Percentiles rank a stretch among this genome's conserved stretches.
phyloP scores from a whole-genome alignment of 1,284 basidiomycete genomes.

The Leccinum fuscescens region DNA sequence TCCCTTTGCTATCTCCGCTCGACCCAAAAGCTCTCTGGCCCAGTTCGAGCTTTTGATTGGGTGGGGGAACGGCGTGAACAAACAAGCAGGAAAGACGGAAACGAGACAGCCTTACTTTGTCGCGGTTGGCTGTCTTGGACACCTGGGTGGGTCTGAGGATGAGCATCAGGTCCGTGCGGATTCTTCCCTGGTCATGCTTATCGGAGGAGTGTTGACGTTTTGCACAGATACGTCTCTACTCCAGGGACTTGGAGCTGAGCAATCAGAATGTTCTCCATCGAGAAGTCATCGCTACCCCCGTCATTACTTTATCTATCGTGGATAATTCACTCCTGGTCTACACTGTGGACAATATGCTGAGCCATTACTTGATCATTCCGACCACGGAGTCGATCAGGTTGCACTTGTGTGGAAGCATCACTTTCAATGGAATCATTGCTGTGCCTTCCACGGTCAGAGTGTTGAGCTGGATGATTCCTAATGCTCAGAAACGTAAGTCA shows the following conservation, averaged over 20 bases:
- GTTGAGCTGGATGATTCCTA: conserved; percentile 96
- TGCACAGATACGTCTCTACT: conserved; percentile 81
- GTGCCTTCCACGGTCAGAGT: conserved; percentile 85
- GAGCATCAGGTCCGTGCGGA: conserved; percentile 56
- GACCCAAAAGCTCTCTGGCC: too few species aligned
- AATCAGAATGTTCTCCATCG: conserved; percentile 84
- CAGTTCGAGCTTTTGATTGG: too few species aligned
- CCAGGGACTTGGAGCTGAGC: conserved; percentile 90
- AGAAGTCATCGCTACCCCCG: conserved; percentile 75
- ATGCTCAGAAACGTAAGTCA: conserved; percentile 83
- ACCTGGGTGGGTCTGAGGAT: too few species aligned
- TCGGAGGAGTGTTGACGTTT: conserved; percentile 2
- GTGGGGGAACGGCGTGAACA: too few species aligned
- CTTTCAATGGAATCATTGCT: conserved; percentile 88
- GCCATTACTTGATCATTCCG: conserved; percentile 90
- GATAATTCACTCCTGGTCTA: conserved; percentile 98
- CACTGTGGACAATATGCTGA: conserved; percentile 93
- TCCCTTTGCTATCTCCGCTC: too few species aligned
- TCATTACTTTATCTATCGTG: conserved; percentile 86
- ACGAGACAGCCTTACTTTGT: too few species aligned
- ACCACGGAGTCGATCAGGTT: conserved; percentile 82
- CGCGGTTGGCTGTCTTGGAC: too few species aligned
- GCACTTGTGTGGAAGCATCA: conserved; percentile 92
- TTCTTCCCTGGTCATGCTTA: not conserved
- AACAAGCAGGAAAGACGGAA: too few species aligned